Evolutionary conservation across 345 rosid species (phyloP).

Genomic region (Melaleuca alternifolia): DNA sequence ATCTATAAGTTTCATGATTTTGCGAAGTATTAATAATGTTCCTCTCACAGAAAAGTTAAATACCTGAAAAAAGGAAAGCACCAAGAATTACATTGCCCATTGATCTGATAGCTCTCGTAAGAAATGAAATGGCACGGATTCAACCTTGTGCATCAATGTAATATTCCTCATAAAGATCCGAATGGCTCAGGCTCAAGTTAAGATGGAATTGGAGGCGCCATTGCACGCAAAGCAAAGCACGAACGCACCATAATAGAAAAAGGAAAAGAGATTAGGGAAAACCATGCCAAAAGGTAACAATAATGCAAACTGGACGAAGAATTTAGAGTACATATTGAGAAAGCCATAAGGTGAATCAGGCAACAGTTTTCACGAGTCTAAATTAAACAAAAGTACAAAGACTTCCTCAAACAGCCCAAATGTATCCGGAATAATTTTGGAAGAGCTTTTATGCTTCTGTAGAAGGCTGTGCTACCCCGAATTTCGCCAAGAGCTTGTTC

Average conservation of each 20-base stretch:
- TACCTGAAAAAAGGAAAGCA: not conserved
- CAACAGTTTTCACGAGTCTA: not conserved
- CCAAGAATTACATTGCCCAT: not conserved
- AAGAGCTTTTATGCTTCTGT: constrained; percentile 32
- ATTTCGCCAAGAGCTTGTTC: constrained; percentile 65
- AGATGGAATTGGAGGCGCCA: not conserved
- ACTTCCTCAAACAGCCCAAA: not conserved
- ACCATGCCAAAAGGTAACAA: not conserved
- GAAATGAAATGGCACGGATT: no score
- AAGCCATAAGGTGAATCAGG: not conserved
- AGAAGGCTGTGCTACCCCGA: constrained; percentile 74
- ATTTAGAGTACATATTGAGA: not conserved
- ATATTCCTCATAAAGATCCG: not conserved
- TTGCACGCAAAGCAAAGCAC: not conserved
- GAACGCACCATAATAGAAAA: not conserved
- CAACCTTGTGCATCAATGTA: not conserved
- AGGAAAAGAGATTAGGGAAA: not conserved
- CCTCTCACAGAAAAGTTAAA: not conserved
- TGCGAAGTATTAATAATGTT: not conserved
- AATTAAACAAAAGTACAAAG: not conserved
- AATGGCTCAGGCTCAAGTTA: not conserved
- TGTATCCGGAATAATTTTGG: not conserved
- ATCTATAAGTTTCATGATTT: not conserved
- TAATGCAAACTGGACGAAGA: not conserved
- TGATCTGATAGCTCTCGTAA: no score